Evolutionary conservation across 2,329 filamentous ascomycete species (phyloP), one percentile per base, ranked within the genome.

Genomic region (Apiospora sp.): DNA sequence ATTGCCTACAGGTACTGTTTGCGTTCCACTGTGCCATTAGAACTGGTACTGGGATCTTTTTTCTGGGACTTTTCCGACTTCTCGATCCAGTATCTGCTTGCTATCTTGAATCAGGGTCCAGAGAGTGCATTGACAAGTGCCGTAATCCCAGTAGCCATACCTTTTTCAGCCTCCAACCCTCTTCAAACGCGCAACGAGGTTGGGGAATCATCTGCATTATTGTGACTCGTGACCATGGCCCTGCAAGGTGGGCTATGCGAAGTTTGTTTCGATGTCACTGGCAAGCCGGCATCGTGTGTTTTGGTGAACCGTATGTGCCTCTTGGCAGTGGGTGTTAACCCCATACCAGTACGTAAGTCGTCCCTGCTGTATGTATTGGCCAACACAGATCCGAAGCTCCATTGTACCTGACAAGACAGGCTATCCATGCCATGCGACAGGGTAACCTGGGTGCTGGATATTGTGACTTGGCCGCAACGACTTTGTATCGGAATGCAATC

Each of bases 31-130:
- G 27, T 19, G 14, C 4, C 51, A 22, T 58, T 34, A 16, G 10
- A 27, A 58, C 51, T n/a, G 54, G 27, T 16, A 61, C 51, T 54
- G 51, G 49, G 51, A 54, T 22, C 37, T 54, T 54, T 54, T 51
- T 51, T 58, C 51, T 58, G 51, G 27, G 27, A 58, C 51, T 34
- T 61, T 61, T 61, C 54, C 30, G 19, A 37, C 30, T 61, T 37
- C 54, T 61, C 54, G 30, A 61, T 61, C 13, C 54, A 16, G 54
- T n/a, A 61, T 22, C 6, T 61, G 16, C 16, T 22, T 22, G 14
- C 54, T 12, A 34, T 16, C 30, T 12, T 30, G 54, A 61, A 61
- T 61, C 54, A 37, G 16, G 27, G 19, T 34, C 6, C 3, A 37
- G 1, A 37, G 37, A 37, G 1, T n/a, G 37, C 22, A 37, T 37